Evolutionary conservation across 2,329 filamentous ascomycete genomes (phyloP).

Genomic region (Cladosporium colombiae): DNA sequence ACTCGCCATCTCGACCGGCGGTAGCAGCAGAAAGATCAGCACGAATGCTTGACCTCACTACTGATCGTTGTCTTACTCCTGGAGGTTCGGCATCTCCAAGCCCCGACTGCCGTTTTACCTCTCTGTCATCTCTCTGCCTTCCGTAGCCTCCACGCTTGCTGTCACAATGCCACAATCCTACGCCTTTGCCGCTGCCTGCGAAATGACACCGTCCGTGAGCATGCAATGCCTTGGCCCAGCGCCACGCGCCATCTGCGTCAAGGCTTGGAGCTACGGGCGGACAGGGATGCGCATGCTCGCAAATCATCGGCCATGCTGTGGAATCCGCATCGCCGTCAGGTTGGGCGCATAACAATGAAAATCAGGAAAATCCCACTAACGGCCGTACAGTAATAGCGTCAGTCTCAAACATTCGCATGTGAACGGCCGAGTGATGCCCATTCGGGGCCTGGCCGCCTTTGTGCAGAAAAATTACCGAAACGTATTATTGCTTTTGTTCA

Average conservation of each 20-base stretch:
- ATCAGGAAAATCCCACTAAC: not conserved
- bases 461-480: constrained; percentile 6
- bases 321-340: not conserved
- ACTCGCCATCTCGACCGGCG: not conserved
- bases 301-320: constrained; percentile 4
- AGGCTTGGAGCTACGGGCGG: not conserved
- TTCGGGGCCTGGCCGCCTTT: not conserved
- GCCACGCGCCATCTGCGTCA: constrained; percentile 1
- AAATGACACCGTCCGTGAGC: constrained; percentile 3
- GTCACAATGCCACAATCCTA: not conserved
- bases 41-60: constrained; percentile 1
- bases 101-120: not conserved
- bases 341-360: not conserved
- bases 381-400: not conserved
- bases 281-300: constrained; percentile 1
- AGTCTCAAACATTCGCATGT: constrained; percentile 5
- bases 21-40: constrained; percentile 2
- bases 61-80: not conserved
- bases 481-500: not conserved
- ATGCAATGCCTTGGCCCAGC: not conserved
- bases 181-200: not conserved
- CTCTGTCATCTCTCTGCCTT: not conserved
- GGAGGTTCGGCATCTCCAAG: not conserved
- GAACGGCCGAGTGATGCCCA: not conserved
- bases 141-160: not conserved